Evolutionary conservation across 768 basidiomycete species (phyloP), one percentile per base, ranked within the genome.

Genomic region (Trametes cubensis): DNA sequence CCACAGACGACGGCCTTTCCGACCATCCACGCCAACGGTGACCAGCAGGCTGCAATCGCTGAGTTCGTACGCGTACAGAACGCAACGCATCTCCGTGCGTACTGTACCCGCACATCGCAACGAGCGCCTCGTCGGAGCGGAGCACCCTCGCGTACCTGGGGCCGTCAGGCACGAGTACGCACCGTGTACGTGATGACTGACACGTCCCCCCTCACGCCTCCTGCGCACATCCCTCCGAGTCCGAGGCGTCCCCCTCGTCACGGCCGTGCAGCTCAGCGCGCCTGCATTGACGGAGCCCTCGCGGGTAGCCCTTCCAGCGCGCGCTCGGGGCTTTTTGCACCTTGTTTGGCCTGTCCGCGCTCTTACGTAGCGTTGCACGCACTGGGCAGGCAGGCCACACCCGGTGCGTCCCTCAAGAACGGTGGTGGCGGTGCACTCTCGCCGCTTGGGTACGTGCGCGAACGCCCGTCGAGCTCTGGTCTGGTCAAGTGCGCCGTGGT

Each of bases 391-490:
- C n/a, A 47, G 42, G 28, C 18, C 10, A 20, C 34, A 20, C 42
- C 51, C 45, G 59, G 42, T 15, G 42, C 17, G 45, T 53, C 17
- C 52, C 52, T 51, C 42, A 49, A 61, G 47, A 55, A 55, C 54
- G 25, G 40, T 44, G 60, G 60, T 61, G 60, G 60, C 60, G 47
- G 54, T 61, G 60, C 60, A 42, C 1, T 44, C 15, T 23, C 20
- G 47, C 40, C 15, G 6, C 21, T 30, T 44, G 58, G 15, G 34
- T 34, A 34, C 34, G 10, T 10, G 34, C 34, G 6, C 5, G 34
- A 10, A 34, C 34, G 34, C 10, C 34, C 34, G 2, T 2, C 5
- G 34, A 7, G 34, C 34, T 34, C 10, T 34, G 6, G 34, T 34
- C 28, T 41, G 40, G 44, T 14, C 47, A 30, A 13, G 23, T 47